Percentiles rank a stretch among this genome's conserved stretches.
Evolutionary conservation across 805 yeast genomes (phyloP).

Genomic region (Groenewaldozyma salmanticensis): DNA sequence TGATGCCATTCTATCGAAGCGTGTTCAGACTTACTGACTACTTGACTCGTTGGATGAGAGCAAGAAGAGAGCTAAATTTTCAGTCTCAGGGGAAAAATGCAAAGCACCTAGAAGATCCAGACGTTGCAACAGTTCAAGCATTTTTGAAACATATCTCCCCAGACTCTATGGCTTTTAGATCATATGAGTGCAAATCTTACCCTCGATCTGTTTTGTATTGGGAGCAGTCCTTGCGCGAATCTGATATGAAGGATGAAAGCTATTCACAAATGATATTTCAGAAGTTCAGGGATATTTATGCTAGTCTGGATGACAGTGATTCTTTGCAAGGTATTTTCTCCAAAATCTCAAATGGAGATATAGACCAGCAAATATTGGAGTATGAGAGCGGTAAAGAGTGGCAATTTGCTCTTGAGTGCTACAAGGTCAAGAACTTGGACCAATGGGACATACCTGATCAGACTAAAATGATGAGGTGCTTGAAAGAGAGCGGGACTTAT

Average conservation of each 20-base stretch:
- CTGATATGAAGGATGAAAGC: slow-evolving; percentile 24
- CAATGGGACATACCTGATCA: slow-evolving; percentile 25
- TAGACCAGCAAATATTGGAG: slow-evolving; percentile 68
- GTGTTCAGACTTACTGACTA: slow-evolving; percentile 76
- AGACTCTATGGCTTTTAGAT: slow-evolving; percentile 61
- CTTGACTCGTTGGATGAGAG: slow-evolving; percentile 59
- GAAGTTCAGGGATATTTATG: slow-evolving; percentile 64
- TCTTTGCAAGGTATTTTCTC: slow-evolving; percentile 79
- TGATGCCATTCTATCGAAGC: slow-evolving; percentile 59
- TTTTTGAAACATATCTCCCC: slow-evolving; percentile 54
- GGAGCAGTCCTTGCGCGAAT: slow-evolving; percentile 41
- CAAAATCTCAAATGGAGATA: slow-evolving; percentile 54
- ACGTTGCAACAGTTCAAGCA: slow-evolving; percentile 9
- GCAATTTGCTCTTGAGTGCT: slow-evolving; percentile 79
- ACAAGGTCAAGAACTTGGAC: slow-evolving; percentile 39
- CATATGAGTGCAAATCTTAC: slow-evolving; percentile 74
- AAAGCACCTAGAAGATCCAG: slow-evolving; percentile 13
- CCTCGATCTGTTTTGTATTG: slow-evolving; percentile 81
- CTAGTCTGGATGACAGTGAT: slow-evolving; percentile 82
- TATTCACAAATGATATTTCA: slow-evolving; percentile 24
- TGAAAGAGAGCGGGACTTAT: slow-evolving; percentile 68
- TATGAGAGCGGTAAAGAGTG: slow-evolving; percentile 81
- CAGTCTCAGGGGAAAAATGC: slow-evolving; percentile 12
- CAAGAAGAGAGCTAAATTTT: slow-evolving; percentile 15
- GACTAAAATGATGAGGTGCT: slow-evolving; percentile 57